A percentile compares a stretch with the other conserved stretches of the same genome.
Conservation (phyloP, 208 protist genomes). For the Wallacemonas sp. region DNA sequence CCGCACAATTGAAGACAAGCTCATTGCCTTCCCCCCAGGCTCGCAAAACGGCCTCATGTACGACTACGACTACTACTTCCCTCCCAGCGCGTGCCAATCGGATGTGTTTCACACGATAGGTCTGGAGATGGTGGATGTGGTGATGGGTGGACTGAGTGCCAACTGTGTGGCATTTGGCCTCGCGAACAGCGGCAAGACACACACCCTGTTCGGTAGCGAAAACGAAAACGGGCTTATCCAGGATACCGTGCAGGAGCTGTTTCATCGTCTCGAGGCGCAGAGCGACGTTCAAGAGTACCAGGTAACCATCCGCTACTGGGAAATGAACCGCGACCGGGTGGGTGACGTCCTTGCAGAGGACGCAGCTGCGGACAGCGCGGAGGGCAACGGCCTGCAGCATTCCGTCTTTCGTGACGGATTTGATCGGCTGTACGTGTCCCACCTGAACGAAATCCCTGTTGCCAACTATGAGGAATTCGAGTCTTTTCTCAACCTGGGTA, state of each 20-base stretch:
- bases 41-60: constrained; percentile 78
- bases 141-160: constrained; percentile 72
- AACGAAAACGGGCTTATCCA: constrained; percentile 85
- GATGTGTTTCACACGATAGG: constrained; percentile 82
- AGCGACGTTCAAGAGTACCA: constrained; percentile 41
- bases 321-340: constrained; percentile 80
- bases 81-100: constrained; percentile 64
- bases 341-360: constrained; percentile 63
- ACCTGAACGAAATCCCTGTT: constrained; percentile 60
- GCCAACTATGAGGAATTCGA: constrained; percentile 68
- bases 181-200: constrained; percentile 82
- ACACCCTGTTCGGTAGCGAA: constrained; percentile 83
- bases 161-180: constrained; percentile 77
- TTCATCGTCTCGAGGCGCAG: constrained; percentile 58
- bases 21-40: constrained; percentile 72
- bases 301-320: constrained; percentile 82
- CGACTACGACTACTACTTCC: constrained; percentile 90
- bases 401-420: constrained; percentile 67
- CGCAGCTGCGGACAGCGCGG: constrained; percentile 10
- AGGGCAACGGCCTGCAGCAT: constrained; percentile 18
- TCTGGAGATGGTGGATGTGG: constrained; percentile 82
- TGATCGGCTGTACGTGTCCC: constrained; percentile 65
- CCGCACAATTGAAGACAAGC: constrained; percentile 65
- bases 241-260: constrained; percentile 77
- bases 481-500: constrained; percentile 55